Percentiles rank a stretch among this genome's conserved stretches.
Conservation (phyloP, 176 grass and related monocot species). For the Avena atlantica region DNA sequence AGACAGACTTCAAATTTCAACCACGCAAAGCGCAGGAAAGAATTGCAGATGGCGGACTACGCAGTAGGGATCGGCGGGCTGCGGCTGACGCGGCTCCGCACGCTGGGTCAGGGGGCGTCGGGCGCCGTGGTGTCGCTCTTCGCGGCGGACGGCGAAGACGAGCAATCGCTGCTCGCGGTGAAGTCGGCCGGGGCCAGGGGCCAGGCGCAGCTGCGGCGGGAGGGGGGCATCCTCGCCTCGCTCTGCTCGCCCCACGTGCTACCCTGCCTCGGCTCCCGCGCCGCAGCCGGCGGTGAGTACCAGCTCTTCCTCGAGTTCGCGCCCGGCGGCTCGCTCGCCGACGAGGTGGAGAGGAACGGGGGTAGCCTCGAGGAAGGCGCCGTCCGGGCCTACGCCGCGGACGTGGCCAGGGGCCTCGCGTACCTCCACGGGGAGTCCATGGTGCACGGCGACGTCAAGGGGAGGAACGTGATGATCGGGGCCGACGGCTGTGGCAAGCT, state of each 20-base stretch:
- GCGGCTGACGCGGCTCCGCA: conserved; percentile 46
- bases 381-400: conserved; percentile 40
- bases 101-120: conserved; percentile 52
- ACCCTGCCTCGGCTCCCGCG: conserved; percentile 52
- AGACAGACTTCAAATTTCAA: not conserved
- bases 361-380: conserved; percentile 49
- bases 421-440: conserved; percentile 61
- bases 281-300: not conserved
- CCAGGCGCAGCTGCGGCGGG: conserved; percentile 50
- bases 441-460: conserved; percentile 77
- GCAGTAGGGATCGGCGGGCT: not conserved
- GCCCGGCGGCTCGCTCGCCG: conserved; percentile 68
- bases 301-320: conserved; percentile 75
- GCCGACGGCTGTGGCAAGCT: conserved; percentile 63
- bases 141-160: conserved; percentile 16
- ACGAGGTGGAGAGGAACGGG: conserved; percentile 46
- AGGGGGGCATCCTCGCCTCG: conserved; percentile 59
- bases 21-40: too few species aligned
- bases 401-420: conserved; percentile 62
- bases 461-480: conserved; percentile 69
- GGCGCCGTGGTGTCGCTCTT: conserved; percentile 60
- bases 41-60: not conserved
- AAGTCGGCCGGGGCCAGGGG: conserved; percentile 50
- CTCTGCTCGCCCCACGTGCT: conserved; percentile 68
- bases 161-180: conserved; percentile 53